Evolutionary conservation across 1,284 basidiomycete genomes (phyloP).

Genomic region (Cutaneotrichosporon sp.): DNA sequence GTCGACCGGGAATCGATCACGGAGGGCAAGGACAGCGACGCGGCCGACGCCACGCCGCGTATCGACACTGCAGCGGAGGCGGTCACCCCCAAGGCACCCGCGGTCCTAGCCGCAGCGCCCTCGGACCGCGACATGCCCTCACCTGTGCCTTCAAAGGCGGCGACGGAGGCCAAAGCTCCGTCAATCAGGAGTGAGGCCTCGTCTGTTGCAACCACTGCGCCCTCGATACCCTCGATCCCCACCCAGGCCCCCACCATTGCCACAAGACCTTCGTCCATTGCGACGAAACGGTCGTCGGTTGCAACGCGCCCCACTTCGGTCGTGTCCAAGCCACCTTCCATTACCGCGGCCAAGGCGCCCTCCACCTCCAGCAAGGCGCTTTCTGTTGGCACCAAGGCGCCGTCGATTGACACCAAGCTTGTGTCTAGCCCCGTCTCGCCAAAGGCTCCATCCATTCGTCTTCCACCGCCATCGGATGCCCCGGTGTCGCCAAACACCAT

Average conservation of each 20-base stretch:
- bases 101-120: not conserved
- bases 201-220: not conserved
- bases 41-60: not conserved
- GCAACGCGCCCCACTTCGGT: not conserved
- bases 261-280: conserved; percentile 1
- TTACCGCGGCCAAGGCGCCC: not conserved
- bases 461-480: conserved; percentile 3
- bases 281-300: conserved; percentile 2
- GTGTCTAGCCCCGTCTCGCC: not conserved
- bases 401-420: not conserved
- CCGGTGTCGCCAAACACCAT: not conserved
- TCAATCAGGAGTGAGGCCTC: conserved; percentile 1
- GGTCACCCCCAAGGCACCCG: not conserved
- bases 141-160: not conserved
- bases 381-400: not conserved
- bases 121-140: not conserved
- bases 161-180: not conserved
- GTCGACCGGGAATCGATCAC: not conserved
- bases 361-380: not conserved
- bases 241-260: not conserved
- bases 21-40: not conserved
- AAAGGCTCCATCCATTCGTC: conserved; percentile 5
- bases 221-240: conserved; percentile 4
- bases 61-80: too few relatives aligned
- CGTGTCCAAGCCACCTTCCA: not conserved